phyloP scores from a whole-genome alignment of 768 basidiomycete species.

The Boletus rufocinnamomeus region DNA sequence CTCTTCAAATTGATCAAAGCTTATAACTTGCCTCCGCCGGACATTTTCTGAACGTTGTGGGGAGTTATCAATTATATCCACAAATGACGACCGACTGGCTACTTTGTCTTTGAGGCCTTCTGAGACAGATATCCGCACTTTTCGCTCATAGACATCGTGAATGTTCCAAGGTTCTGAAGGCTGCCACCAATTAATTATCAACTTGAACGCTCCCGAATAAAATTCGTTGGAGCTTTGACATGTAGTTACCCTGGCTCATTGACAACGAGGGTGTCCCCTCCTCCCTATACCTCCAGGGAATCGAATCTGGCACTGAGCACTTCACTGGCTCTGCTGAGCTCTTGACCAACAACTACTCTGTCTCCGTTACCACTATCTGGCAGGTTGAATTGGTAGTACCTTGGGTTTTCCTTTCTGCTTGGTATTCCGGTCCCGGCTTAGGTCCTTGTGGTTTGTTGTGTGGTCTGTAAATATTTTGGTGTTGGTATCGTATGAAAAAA shows the following conservation, averaged over 20 bases:
- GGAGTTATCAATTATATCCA: background rate
- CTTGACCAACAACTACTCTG: conserved; percentile 43
- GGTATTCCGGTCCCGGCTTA: background rate
- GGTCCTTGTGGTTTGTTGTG: background rate
- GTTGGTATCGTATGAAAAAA: too few relatives aligned
- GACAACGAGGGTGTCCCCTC: conserved; percentile 48
- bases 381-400: background rate
- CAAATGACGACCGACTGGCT: background rate
- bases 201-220: background rate
- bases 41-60: conserved; percentile 6
- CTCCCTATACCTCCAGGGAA: conserved; percentile 51
- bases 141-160: background rate
- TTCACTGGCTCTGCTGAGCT: conserved; percentile 45
- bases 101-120: background rate
- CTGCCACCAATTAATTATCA: background rate
- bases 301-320: conserved; percentile 58
- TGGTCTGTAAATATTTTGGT: background rate
- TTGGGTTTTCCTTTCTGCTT: background rate
- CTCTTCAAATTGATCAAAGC: background rate
- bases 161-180: too few relatives aligned
- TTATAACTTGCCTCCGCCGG: background rate
- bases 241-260: conserved; percentile 45
- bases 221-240: background rate
- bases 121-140: background rate
- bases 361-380: conserved; percentile 33